Evolutionary conservation across 176 grass and related monocot genomes (phyloP).

Genomic region (Phyllostachys edulis): DNA sequence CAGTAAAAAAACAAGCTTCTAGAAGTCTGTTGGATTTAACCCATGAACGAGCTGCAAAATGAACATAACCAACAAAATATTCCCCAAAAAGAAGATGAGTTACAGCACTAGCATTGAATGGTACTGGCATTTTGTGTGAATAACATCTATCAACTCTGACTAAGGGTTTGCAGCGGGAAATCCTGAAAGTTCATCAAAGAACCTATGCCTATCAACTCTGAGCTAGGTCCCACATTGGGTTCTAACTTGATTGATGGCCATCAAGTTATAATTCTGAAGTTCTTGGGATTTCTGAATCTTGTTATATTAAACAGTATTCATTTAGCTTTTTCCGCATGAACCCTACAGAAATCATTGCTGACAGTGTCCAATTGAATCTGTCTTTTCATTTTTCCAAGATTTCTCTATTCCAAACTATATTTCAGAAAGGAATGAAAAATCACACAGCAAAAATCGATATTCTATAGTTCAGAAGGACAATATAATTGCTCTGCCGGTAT

Average conservation of each 20-base stretch:
- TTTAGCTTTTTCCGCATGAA: not conserved
- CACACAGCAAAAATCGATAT: not conserved
- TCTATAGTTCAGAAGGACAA: not conserved
- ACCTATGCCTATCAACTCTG: not conserved
- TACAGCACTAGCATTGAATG: not conserved
- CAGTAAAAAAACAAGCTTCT: not conserved
- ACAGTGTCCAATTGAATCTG: not conserved
- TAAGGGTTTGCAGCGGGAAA: not conserved
- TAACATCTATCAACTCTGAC: not conserved
- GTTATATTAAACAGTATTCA: not conserved
- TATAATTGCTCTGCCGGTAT: not conserved
- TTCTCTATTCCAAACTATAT: not conserved
- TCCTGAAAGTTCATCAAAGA: not conserved
- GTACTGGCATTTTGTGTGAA: not conserved
- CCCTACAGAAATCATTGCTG: not conserved
- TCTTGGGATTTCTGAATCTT: not conserved
- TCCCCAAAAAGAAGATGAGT: not conserved
- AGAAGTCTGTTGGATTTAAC: not conserved
- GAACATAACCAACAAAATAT: not conserved
- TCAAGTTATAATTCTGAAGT: not conserved
- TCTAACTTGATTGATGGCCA: not conserved
- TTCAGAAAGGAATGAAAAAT: not conserved
- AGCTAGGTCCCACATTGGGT: not conserved
- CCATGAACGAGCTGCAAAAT: not conserved
- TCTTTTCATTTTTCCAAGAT: not conserved